Evolutionary conservation across 441 rosid species (phyloP), one percentile per base, ranked within the genome.

Genomic region (Adansonia rubrostipa): DNA sequence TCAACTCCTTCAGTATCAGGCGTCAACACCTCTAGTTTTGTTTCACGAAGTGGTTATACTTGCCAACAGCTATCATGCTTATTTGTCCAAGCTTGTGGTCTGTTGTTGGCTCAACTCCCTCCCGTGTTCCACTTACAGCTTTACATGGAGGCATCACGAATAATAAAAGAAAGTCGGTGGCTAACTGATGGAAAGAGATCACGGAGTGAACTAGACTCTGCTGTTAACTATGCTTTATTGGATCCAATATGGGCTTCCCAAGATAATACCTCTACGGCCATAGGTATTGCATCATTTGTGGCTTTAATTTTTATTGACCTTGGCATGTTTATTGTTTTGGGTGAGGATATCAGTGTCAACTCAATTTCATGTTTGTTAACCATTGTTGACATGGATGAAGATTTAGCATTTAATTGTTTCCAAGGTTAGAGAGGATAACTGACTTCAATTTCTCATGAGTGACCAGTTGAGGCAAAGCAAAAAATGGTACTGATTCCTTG

Each of bases 191-290:
- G 88, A 57, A 92, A 92, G 78, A 88, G 94, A 86, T 90, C 98
- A 15, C 75, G 80, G 71, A 90, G 88, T 66, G 98, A 96, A 81
- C 83, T 96, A 68, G 95, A 93, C 84, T 91, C 96, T 47, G 99
- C 99, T 66, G 94, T 89, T 80, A 93, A 94, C 78, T 96, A 93
- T 84, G 99, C 98, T 82, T 87, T 94, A 85, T 82, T 96, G 85
- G 98, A 96, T 88, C 98, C 99, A 79, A 89, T 97, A 40, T 94
- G 99, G 98, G 98, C 99, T 84, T 95, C 99, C 83, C 98, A 94
- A 84, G 99, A 96, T 86, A 94, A 91, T 80, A 94, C 99, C 66
- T 96, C 98, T 19, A 94, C 99, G 8, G 97, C 98, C 78, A 93
- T 96, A 75, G 98, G 97, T 96, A 91, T 73, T 78, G 61, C 48